phyloP scores from a whole-genome alignment of 306 rosid species.

The Malus domestica region ASM211411v1 NC_041798.1:34049501-34050000 shows the following conservation, averaged over 20 bases:
- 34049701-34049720: conserved; percentile 62
- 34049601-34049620: conserved; percentile 2
- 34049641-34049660: background rate
- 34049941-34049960: background rate
- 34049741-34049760: background rate
- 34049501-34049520: background rate
- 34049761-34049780: conserved; percentile 1
- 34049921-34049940: background rate
- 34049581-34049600: conserved; percentile 30
- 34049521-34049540: conserved; percentile 32
- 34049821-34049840: conserved; percentile 58
- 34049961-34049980: background rate
- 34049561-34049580: conserved; percentile 67
- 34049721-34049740: conserved; percentile 14
- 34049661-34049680: conserved; percentile 41
- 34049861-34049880: conserved; percentile 87
- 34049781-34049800: conserved; percentile 49
- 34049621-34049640: conserved; percentile 1
- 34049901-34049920: conserved; percentile 3
- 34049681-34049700: conserved; percentile 65
- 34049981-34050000: background rate
- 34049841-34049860: conserved; percentile 77
- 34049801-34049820: conserved; percentile 48
- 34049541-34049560: conserved; percentile 41
- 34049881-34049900: conserved; percentile 13